Percentiles rank a stretch among this genome's conserved stretches.
Conservation (phyloP, 768 basidiomycete genomes). For the Atractiella rhizophila region DNA sequence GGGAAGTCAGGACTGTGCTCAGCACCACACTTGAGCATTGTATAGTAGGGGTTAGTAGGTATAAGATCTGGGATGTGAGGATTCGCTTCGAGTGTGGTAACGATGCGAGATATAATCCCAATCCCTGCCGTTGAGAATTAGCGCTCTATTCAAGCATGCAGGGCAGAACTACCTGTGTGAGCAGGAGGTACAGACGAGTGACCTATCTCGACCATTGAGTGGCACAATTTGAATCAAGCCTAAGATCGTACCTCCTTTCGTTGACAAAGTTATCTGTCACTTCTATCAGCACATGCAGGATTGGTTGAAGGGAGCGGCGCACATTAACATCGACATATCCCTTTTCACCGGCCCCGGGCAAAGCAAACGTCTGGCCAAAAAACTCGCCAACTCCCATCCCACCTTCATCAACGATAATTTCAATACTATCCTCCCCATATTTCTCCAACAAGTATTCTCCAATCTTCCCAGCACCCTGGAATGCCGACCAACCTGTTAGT, state of each 20-base stretch:
- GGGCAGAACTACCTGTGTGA: not conserved
- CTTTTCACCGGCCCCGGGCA: constrained; percentile 24
- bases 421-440: constrained; percentile 48
- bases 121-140: no score
- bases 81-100: not conserved
- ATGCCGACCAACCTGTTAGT: constrained; percentile 20
- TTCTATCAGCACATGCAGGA: not conserved
- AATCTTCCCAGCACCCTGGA: constrained; percentile 25
- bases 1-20: no score
- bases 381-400: constrained; percentile 27
- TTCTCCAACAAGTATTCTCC: constrained; percentile 27
- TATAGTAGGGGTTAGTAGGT: no score
- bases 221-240: not conserved
- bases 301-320: not conserved
- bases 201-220: no score
- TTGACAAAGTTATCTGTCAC: no score
- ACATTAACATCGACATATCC: constrained; percentile 36
- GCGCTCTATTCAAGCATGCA: no score
- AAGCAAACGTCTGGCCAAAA: constrained; percentile 18
- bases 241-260: no score
- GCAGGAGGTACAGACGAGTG: not conserved
- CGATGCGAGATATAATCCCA: not conserved
- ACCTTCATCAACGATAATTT: constrained; percentile 71
- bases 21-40: no score
- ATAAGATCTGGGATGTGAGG: no score